Evolutionary conservation across 306 rosid genomes (phyloP), one percentile per base, ranked within the genome.

Genomic region (Heteromeles arbutifolia): DNA sequence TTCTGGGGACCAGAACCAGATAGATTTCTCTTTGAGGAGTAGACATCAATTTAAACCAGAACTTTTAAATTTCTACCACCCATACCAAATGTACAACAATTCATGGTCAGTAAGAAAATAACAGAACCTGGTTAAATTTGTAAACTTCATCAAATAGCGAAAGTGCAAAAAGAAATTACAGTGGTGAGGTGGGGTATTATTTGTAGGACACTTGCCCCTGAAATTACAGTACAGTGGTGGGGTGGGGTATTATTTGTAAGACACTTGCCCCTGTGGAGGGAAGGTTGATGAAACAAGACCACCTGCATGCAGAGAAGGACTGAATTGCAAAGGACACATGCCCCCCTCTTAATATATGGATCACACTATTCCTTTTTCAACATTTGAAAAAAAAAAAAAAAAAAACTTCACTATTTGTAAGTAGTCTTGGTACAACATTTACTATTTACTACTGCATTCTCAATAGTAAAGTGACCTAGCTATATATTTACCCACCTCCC

Each of bases 241-340:
- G 74, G 69, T 22, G 53, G 53, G 19, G 53, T 48, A 48, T 48
- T 14, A 56, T 32, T 39, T 26, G 24, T 45, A 43, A 34, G 71
- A 66, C 25, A 62, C 21, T 13, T 34, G 13, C 34, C 43, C 21
- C 3, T 2, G 50, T 14, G 41, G 22, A 24, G 53, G 10, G 31
- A 72, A 24, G 18, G 12, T 71, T 29, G 73, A 81, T 67, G 81
- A 72, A 81, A 77, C 84, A 71, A 44, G 70, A 14, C 57, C 74
- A 64, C 43, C 68, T 64, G 68, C 43, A 26, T 64, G 24, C 43
- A 61, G 53, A 73, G 81, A 34, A 76, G 76, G 76, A 72, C 70
- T 29, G 81, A 71, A 7, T 39, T 8, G 41, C 72, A 39, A 57
- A 68, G 76, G 80, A 76, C 70, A 24, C 28, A 59, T 34, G 66